Conservation (phyloP, 805 yeast genomes). For the Monosporozyma servazzii region DNA sequence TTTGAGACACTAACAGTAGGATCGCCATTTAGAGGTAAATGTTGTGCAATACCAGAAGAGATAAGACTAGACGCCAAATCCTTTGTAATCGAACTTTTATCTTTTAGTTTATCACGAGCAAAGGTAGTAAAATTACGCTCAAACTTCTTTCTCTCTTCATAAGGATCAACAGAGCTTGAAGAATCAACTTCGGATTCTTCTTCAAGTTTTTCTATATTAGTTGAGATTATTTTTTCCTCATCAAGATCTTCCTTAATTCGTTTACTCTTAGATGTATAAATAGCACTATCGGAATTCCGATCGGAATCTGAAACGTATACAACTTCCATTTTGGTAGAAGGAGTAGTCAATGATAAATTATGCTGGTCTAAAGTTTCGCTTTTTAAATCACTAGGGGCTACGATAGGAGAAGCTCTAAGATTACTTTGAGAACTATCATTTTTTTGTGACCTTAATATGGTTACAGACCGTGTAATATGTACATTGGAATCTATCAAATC, state of each 20-base stretch:
- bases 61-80: slow-evolving; percentile 10
- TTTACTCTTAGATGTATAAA: neutral
- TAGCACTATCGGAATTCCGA: neutral
- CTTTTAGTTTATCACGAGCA: slow-evolving; percentile 7
- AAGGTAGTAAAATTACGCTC: slow-evolving; percentile 13
- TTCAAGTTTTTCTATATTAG: neutral
- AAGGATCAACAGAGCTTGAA: neutral
- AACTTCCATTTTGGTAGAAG: slow-evolving; percentile 10
- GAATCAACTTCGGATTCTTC: neutral
- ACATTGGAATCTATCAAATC: neutral
- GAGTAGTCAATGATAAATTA: neutral
- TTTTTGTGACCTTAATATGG: neutral
- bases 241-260: neutral
- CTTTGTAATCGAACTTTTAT: slow-evolving; percentile 6
- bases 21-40: slow-evolving; percentile 13
- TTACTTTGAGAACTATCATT: neutral
- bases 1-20: slow-evolving; percentile 21
- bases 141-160: slow-evolving; percentile 8
- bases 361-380: neutral
- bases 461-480: no score
- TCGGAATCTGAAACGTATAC: slow-evolving; percentile 11
- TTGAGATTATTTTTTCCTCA: neutral
- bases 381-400: neutral
- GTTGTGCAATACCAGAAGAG: slow-evolving; percentile 16
- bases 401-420: neutral